Evolutionary conservation across 2,329 filamentous ascomycete genomes (phyloP), one percentile per base, ranked within the genome.

Genomic region (Stenocarpella maydis): DNA sequence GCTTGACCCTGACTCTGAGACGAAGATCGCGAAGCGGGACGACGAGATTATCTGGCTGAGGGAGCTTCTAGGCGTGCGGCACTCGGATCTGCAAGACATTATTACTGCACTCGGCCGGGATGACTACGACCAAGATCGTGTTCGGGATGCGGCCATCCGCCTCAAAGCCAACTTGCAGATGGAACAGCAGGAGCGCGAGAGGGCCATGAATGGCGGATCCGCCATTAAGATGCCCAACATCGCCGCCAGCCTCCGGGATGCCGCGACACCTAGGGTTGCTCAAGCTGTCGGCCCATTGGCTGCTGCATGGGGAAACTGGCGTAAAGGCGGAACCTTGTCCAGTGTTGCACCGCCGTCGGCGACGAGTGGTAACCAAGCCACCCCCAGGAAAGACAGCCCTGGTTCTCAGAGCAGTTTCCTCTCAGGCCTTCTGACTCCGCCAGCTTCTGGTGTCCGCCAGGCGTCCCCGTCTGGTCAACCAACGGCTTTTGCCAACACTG

Each of bases 301-400:
- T n/a, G 94, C 94, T n/a, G 95, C 94, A n/a, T 97, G 95, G 89
- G 95, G 94, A 55, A 97, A 91, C 79, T 98, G 95, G 95, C 91
- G 95, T 65, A 95, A 92, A 78, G 88, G 87, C 19, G 86, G 85
- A 74, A 82, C 83, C 76, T 75, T 89, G 52, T 83, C 88, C 64
- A 80, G 84, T 14, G 81, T 84, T 45, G 81, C 80, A 63, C 83
- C 86, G 8, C 82, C 85, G 17, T 24, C 58, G 15, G 45, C 67
- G 14, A 79, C 79, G 1, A 71, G 77, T 12, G 77, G 75, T 43
- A 78, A 77, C 60, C 82, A 80, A 69, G 80, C 82, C 53, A 92
- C 91, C 0, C 90, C 91, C 6, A 91, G 90, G 10, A 90, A 87
- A 75, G 82, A 83, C 52, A 86, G 82, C 45, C 78, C 80, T 0